Base-by-base conservation (phyloP, 768 basidiomycete genomes). In the Pleurotus salmoneostramineus region DNA sequence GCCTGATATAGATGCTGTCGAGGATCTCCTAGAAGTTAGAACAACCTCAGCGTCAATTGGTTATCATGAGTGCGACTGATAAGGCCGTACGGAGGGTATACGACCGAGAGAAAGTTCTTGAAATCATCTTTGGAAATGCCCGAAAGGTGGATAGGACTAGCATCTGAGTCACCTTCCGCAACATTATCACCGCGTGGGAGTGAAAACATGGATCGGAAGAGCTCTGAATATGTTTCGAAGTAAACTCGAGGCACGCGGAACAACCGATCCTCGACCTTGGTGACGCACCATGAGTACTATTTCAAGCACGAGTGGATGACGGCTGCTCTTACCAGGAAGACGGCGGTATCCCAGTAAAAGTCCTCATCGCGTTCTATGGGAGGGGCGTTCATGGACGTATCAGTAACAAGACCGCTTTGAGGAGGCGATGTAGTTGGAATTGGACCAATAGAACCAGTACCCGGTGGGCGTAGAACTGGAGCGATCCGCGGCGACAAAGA, bases 161-260 rank as follows among this genome's bases (percentile, higher is more conserved):
- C 31, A 32, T 33, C 35, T 21, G 49, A 36, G 12, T 11, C 12
- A 2, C 44, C 44, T 15, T 45, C 44, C 6, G 15, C 44, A 17
- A 17, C 17, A n/a, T 17, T 45, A 45, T 45, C 44, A n/a, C 44
- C 44, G 12, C 17, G 44, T 17, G 71, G 73, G 4, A 75, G 61
- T 8, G 62, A 59, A 57, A 77, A 73, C 63, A 72, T 68, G 6
- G 69, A 56, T 11, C 62, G 61, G 60, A 77, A 74, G 3, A 76
- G 66, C 3, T 68, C 66, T 0, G 75, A 76, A 46, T 68, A 66
- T 11, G 65, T 63, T 32, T 67, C 62, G 36, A 79, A 72, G 32
- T 69, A 65, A 27, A 68, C 63, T 14, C 69, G 66, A 17, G 74
- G 76, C 6, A 77, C 66, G 56, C 74, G 72, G 67, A 77, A 78